Evolutionary conservation across 2,329 filamentous ascomycete genomes (phyloP), one percentile per base, ranked within the genome.

Genomic region (Sphaerostilbella broomeana): DNA sequence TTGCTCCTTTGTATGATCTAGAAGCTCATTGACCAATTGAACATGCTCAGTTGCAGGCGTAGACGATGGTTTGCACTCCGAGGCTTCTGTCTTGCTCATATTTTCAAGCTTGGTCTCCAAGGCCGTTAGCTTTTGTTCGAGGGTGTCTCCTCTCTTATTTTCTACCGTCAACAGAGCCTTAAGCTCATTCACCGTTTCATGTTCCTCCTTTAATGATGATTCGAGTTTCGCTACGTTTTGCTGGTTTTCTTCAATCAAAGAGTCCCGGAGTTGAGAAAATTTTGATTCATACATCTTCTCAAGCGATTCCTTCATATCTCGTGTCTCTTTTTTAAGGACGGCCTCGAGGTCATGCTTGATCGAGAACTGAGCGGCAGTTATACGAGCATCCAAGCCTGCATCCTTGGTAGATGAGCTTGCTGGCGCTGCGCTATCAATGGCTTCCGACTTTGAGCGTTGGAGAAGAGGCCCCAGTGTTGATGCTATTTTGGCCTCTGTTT

Each of bases 401-500:
- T 9, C 11, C 10, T 31, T 18, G 6, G 28, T 27, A 25, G 16
- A 16, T 9, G 5, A 16, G 12, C 12, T 16, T 16, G 24, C 19
- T 24, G 26, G 16, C 6, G 15, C 11, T n/a, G 25, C 4, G 12
- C 6, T 9, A 8, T 35, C 22, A 4, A 13, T 29, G 17, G 6
- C 15, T 12, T 20, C 26, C 7, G 20, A 10, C 6, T 24, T 25
- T 3, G 21, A 25, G 11, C 20, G 33, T 17, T 40, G 35, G 17
- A 44, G 20, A 4, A 47, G 12, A 4, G 12, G 13, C 8, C 8
- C 18, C 10, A 43, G 19, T 18, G 36, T 12, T 24, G 12, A 16
- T 13, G 21, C 18, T 4, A 49, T 19, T 13, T 40, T 50, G 6
- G 38, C 40, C 5, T 50, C 46, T 12, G 30, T 22, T 10, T 27